Base-by-base conservation (phyloP, 2,329 filamentous ascomycete genomes). In the Leptodontidium sp. region DNA sequence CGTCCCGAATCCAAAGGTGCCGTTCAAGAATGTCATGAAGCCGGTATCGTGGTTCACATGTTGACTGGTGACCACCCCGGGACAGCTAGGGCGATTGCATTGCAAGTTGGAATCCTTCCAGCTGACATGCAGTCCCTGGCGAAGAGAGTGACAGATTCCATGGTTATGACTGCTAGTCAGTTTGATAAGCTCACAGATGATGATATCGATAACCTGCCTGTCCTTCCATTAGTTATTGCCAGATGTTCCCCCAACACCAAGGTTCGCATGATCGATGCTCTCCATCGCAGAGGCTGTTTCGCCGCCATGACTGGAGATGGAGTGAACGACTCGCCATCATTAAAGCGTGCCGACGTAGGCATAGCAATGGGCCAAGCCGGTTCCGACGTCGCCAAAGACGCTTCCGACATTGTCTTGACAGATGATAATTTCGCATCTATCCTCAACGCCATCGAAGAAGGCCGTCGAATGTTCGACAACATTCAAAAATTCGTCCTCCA, bases 231-330 rank as follows among this genome's bases (percentile, higher is more conserved):
- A 0, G 93, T 97, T 9, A 90, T 97, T 69, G 93, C 93, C 47
- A 90, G 93, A 47, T 97, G 93, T 77, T 91, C 92, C 0, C 93
- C 94, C 0, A 88, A 92, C 68, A 97, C 93, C 49, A 97, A 97
- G 81, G 93, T 93, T 4, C 90, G 93, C 68, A 97, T 97, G 93
- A 94, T 97, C 63, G 92, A 94, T 74, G 93, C 93, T 6, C 86
- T 97, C 17, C 92, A 94, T 72, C 88, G 93, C 17, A 90, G 93
- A 50, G 85, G 87, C 88, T 55, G 91, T 93, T 2, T 86, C 52
- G 85, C 87, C 6, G 86, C 82, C 7, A 85, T 83, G 82, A 83
- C 81, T 1, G 81, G 82, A 8, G 81, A 81, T 68, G 82, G 82
- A 35, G 81, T 83, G 15, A 84, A 84, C 68, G 82, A 84, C 69